phyloP scores from a whole-genome alignment of 345 rosid species.

The Camelina laxa region DNA sequence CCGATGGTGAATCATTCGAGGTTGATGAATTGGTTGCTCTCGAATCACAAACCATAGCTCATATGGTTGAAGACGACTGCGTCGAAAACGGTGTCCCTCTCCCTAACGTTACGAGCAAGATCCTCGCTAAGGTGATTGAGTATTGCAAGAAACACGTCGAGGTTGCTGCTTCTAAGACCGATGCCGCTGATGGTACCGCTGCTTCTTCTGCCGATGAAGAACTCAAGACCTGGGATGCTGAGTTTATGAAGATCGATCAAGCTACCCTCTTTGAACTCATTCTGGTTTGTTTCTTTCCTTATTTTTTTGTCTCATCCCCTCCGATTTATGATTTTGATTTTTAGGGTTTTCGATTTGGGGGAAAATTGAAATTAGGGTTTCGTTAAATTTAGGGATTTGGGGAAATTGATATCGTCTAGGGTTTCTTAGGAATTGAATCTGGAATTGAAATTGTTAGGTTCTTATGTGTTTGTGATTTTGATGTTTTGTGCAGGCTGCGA shows the following conservation, averaged over 20 bases:
- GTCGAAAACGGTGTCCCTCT: conserved; percentile 65
- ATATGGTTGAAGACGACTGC: conserved; percentile 73
- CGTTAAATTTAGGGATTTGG: not conserved
- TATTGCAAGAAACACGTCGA: conserved; percentile 81
- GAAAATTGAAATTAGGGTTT: conserved; percentile 29
- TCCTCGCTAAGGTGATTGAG: conserved; percentile 79
- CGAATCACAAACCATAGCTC: conserved; percentile 66
- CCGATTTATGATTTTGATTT: not conserved
- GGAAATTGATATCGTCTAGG: not conserved
- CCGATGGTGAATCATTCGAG: conserved; percentile 72
- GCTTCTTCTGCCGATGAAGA: conserved; percentile 47
- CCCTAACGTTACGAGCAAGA: conserved; percentile 73
- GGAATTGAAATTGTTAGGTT: not conserved
- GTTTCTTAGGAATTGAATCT: not conserved
- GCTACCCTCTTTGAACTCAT: conserved; percentile 75
- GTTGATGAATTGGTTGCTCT: conserved; percentile 69
- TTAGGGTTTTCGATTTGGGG: conserved; percentile 32
- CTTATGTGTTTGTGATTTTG: not conserved
- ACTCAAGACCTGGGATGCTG: conserved; percentile 70
- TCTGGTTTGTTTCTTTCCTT: conserved; percentile 51
- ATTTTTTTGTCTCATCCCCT: not conserved
- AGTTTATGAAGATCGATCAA: conserved; percentile 75
- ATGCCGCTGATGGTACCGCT: conserved; percentile 38
- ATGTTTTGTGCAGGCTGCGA: conserved; percentile 60
- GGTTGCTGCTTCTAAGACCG: conserved; percentile 40